phyloP scores from a whole-genome alignment of 768 basidiomycete species.

The Tricholomella constricta region DNA sequence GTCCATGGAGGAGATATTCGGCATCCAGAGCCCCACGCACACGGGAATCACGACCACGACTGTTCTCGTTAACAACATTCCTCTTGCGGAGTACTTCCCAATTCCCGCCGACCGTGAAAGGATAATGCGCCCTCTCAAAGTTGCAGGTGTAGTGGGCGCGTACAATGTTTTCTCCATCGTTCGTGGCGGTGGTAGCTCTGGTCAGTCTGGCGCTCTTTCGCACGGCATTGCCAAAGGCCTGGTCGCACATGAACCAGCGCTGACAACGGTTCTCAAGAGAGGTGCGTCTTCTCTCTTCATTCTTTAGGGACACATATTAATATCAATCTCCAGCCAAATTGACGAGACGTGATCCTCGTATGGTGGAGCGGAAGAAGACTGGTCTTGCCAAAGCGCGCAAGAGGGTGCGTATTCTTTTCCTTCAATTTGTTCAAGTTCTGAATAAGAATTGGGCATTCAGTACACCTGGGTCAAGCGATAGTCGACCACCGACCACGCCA shows the following conservation, averaged over 20 bases:
- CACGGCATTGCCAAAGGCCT: constrained; percentile 78
- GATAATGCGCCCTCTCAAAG: constrained; percentile 79
- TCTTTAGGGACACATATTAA: constrained; percentile 10
- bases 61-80: constrained; percentile 84
- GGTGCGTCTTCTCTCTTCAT: constrained; percentile 47
- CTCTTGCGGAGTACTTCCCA: constrained; percentile 79
- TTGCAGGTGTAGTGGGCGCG: constrained; percentile 81
- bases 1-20: constrained; percentile 30
- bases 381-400: constrained; percentile 91
- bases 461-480: constrained; percentile 98
- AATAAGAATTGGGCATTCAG: constrained; percentile 38
- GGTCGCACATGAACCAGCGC: constrained; percentile 66
- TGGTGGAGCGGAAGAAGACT: constrained; percentile 99
- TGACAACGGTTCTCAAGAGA: constrained; percentile 66
- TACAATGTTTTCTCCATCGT: constrained; percentile 79
- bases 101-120: constrained; percentile 76
- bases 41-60: constrained; percentile 52
- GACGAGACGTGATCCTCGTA: constrained; percentile 88
- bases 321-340: constrained; percentile 68
- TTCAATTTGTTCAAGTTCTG: constrained; percentile 2
- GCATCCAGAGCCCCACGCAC: constrained; percentile 17
- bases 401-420: constrained; percentile 56
- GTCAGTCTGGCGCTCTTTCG: constrained; percentile 87
- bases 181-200: constrained; percentile 87
- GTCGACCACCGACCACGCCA: constrained; percentile 8